These are phyloP conservation scores for Tardiomyces blankii DNA, from an alignment of 1,139 yeast genomes.

Conservation along the genomic window DNA sequence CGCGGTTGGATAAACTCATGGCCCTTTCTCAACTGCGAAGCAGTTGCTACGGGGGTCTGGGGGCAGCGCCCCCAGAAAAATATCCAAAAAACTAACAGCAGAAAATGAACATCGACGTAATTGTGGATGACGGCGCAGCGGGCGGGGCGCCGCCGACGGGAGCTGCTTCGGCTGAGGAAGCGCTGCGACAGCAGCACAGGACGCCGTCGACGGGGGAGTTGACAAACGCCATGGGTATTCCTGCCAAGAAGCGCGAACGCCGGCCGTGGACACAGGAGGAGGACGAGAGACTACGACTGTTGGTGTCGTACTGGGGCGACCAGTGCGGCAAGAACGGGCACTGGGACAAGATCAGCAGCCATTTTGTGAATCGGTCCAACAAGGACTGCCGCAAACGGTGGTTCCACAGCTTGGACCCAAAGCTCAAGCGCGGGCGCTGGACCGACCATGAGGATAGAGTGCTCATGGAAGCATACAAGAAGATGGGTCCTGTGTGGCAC, in stretches of 20 bases:
- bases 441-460: conserved; percentile 69
- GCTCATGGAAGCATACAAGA: conserved; percentile 50
- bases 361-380: conserved; percentile 70
- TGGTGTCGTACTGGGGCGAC: conserved; percentile 74
- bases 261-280: conserved; percentile 77
- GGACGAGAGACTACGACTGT: conserved; percentile 56
- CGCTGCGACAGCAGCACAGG: neutral
- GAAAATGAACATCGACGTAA: neutral
- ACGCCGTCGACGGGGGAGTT: neutral
- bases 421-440: conserved; percentile 78
- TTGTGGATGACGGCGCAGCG: neutral
- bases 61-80: too few relatives aligned
- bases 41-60: too few relatives aligned
- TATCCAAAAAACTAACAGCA: too few relatives aligned
- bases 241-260: conserved; percentile 8
- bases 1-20: too few relatives aligned
- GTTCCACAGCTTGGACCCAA: conserved; percentile 77
- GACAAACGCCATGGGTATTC: neutral
- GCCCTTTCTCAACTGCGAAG: too few relatives aligned
- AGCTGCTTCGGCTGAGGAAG: neutral
- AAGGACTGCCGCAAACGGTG: conserved; percentile 91
- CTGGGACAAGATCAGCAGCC: conserved; percentile 63
- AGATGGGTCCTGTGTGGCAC: conserved; percentile 78
- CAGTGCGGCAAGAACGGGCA: conserved; percentile 65
- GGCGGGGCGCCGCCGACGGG: neutral